A percentile compares a stretch with the other conserved stretches of the same genome.
These are phyloP conservation scores for Margaritispora aquatica DNA, from an alignment of 495 filamentous ascomycete species.

Conservation along the genomic window DNA sequence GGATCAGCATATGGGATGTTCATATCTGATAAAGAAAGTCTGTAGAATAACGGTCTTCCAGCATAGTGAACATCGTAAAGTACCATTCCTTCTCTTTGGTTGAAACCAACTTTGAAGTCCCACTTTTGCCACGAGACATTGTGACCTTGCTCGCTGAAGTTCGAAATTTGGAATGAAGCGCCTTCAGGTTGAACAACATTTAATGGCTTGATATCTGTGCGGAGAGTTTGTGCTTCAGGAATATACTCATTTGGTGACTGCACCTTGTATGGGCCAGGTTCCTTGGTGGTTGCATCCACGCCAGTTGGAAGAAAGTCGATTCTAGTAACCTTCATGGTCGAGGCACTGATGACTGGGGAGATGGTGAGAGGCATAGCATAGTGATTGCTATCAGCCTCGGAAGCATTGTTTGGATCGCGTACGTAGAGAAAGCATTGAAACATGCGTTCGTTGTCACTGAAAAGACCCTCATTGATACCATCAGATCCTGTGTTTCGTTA, in stretches of 20 bases:
- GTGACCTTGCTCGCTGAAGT: conserved; percentile 40
- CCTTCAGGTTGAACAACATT: conserved; percentile 74
- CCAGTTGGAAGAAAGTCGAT: conserved; percentile 56
- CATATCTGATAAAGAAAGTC: conserved; percentile 69
- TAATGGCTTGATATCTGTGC: conserved; percentile 66
- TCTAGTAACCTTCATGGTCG: conserved; percentile 56
- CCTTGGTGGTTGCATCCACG: conserved; percentile 50
- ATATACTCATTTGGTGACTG: conserved; percentile 65
- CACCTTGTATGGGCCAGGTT: conserved; percentile 47
- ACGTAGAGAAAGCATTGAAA: conserved; percentile 66
- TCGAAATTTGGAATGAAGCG: conserved; percentile 55
- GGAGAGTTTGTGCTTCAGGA: conserved; percentile 59
- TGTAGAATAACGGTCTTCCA: conserved; percentile 60
- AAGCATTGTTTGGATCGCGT: conserved; percentile 46
- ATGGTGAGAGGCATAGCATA: conserved; percentile 75
- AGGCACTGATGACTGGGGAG: conserved; percentile 67
- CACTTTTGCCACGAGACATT: conserved; percentile 62
- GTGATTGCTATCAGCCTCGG: conserved; percentile 62
- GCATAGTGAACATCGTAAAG: conserved; percentile 64
- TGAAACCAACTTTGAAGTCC: conserved; percentile 60
- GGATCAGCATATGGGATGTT: conserved; percentile 63
- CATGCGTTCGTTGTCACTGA: conserved; percentile 47
- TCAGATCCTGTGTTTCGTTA: conserved; percentile 41
- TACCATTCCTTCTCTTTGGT: conserved; percentile 56
- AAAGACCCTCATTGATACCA: conserved; percentile 49